These are phyloP conservation scores for Hysterangium stoloniferum DNA, from an alignment of 768 basidiomycete genomes.

Conservation along the genomic window DNA sequence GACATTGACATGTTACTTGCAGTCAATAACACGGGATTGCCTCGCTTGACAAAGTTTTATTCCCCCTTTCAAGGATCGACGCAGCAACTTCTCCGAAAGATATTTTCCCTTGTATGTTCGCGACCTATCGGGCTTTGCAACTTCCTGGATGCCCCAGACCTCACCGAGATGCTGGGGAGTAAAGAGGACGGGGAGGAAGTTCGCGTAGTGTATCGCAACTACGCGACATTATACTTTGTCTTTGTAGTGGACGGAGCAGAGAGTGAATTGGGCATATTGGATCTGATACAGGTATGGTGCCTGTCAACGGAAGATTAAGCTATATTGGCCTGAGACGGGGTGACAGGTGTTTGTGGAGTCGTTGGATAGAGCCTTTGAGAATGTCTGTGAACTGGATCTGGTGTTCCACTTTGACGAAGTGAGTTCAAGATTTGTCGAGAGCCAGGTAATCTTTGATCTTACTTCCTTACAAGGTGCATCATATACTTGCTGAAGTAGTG, in stretches of 20 bases:
- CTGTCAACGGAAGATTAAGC: neutral
- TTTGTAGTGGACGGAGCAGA: slow-evolving; percentile 96
- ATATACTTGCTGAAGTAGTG: slow-evolving; percentile 92
- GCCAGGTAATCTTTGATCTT: neutral
- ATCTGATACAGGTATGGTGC: slow-evolving; percentile 78
- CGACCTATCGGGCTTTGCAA: slow-evolving; percentile 85
- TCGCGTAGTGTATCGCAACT: slow-evolving; percentile 89
- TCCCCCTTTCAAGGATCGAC: slow-evolving; percentile 53
- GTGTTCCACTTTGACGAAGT: slow-evolving; percentile 99
- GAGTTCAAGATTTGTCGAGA: slow-evolving; percentile 15
- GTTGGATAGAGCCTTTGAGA: slow-evolving; percentile 92
- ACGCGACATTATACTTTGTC: slow-evolving; percentile 94
- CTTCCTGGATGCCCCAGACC: slow-evolving; percentile 89
- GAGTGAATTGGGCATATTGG: slow-evolving; percentile 92
- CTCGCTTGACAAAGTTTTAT: slow-evolving; percentile 85
- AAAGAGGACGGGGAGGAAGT: slow-evolving; percentile 52
- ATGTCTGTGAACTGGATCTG: slow-evolving; percentile 95
- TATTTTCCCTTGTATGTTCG: slow-evolving; percentile 79
- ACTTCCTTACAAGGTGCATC: slow-evolving; percentile 62
- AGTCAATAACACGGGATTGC: slow-evolving; percentile 92
- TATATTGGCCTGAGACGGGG: slow-evolving; percentile 8
- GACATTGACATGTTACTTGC: slow-evolving; percentile 15
- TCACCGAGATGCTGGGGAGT: slow-evolving; percentile 62
- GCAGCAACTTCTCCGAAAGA: slow-evolving; percentile 73
- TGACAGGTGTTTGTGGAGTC: slow-evolving; percentile 95